Evolutionary conservation across 257 asterid genomes (phyloP).

Genomic region (Scutellaria galericulata): DNA sequence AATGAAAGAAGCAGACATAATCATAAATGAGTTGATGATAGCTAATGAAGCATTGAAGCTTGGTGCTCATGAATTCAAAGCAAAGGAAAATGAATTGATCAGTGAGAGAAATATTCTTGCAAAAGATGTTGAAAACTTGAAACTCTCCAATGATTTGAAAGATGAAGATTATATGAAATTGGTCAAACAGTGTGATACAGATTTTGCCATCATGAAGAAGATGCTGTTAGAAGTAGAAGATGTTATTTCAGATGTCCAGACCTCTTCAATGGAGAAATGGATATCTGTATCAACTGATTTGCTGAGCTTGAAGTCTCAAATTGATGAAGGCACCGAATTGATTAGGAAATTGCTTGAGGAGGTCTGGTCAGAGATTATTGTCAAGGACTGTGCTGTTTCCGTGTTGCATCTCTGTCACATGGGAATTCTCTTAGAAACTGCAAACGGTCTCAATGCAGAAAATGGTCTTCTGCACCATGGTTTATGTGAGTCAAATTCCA

Average conservation of each 20-base stretch:
- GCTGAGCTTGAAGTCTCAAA: constrained; percentile 54
- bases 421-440: constrained; percentile 89
- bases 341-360: constrained; percentile 78
- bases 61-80: constrained; percentile 58
- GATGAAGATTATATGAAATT: constrained; percentile 52
- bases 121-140: constrained; percentile 63
- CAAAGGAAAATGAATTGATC: constrained; percentile 48
- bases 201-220: constrained; percentile 52
- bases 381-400: constrained; percentile 83
- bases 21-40: constrained; percentile 86
- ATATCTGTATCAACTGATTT: constrained; percentile 53
- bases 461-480: constrained; percentile 86
- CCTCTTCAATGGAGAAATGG: constrained; percentile 54
- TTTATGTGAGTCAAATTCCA: constrained; percentile 68
- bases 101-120: constrained; percentile 53
- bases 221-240: constrained; percentile 67
- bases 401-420: constrained; percentile 91
- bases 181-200: constrained; percentile 58
- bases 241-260: constrained; percentile 57
- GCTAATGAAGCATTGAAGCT: constrained; percentile 84
- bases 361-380: constrained; percentile 86
- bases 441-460: constrained; percentile 81
- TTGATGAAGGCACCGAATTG: constrained; percentile 54
- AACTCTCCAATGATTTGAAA: constrained; percentile 54
- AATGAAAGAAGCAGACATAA: constrained; percentile 86